These are phyloP conservation scores for Cercis canadensis DNA, from an alignment of 306 rosid genomes.

Conservation along the genomic window DNA sequence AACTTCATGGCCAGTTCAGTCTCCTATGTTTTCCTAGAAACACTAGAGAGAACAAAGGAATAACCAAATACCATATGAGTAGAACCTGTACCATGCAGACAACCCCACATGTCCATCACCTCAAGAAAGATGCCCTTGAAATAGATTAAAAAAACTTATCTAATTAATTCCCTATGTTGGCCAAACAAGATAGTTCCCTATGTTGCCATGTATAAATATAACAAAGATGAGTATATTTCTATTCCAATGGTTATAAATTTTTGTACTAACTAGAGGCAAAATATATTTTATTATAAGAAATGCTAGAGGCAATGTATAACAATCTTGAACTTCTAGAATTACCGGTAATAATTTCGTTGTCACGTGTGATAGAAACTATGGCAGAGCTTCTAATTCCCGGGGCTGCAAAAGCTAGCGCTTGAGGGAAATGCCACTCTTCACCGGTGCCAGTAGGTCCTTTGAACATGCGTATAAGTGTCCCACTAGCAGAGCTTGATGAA, in stretches of 20 bases:
- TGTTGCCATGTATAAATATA: background rate
- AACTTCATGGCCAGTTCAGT: background rate
- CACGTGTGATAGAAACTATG: conserved; percentile 78
- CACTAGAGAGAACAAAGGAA: conserved; percentile 16
- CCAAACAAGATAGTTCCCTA: too few species aligned
- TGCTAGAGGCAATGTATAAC: conserved; percentile 15
- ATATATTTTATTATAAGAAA: conserved; percentile 20
- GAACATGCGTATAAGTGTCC: conserved; percentile 84
- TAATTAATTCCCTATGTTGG: conserved; percentile 11
- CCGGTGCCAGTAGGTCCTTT: conserved; percentile 76
- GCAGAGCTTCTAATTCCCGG: conserved; percentile 92
- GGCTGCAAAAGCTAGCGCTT: conserved; percentile 80
- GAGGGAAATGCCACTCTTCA: conserved; percentile 87
- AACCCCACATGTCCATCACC: conserved; percentile 5
- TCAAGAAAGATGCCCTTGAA: conserved; percentile 24
- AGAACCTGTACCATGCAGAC: conserved; percentile 25
- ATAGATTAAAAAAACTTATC: conserved; percentile 14
- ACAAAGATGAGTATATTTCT: background rate
- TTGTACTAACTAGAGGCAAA: conserved; percentile 15
- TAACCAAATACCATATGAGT: conserved; percentile 4
- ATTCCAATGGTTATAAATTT: conserved; percentile 4
- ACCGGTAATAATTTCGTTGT: conserved; percentile 92
- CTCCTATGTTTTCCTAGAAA: conserved; percentile 14
- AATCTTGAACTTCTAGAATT: conserved; percentile 33
- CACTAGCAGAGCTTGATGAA: conserved; percentile 65